These are phyloP conservation scores for Ceratocystis cacaofunesta DNA, from an alignment of 2,329 filamentous ascomycete genomes.

Conservation along the genomic window DNA sequence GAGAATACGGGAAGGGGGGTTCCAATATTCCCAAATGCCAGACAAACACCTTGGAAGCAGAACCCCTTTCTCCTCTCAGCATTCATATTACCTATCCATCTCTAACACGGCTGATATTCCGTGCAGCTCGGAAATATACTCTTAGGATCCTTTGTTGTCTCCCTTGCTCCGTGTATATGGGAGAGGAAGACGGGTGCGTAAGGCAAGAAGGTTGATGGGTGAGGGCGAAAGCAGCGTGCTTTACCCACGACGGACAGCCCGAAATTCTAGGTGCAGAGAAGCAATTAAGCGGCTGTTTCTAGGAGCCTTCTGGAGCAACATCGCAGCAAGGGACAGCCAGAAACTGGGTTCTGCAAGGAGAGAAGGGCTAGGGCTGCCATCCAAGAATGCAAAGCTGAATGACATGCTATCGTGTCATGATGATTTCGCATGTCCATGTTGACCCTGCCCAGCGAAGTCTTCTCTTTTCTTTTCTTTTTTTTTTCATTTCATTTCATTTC, in stretches of 20 bases:
- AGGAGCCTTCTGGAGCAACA: neutral
- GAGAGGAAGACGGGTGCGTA: neutral
- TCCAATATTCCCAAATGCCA: too few species aligned
- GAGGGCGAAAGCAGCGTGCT: neutral
- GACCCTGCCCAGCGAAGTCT: too few species aligned
- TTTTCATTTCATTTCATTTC: too few species aligned
- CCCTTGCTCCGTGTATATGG: neutral
- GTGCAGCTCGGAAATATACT: neutral
- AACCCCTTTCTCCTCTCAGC: too few species aligned
- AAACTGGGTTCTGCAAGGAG: neutral
- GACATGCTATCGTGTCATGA: too few species aligned
- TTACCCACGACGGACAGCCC: neutral
- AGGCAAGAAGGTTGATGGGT: neutral
- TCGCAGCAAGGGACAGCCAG: neutral
- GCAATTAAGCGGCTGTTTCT: neutral
- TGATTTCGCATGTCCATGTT: too few species aligned
- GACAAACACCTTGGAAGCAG: too few species aligned
- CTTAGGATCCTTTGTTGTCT: neutral
- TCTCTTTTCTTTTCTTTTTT: too few species aligned
- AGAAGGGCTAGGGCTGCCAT: neutral
- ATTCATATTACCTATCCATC: neutral
- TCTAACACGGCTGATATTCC: constrained; percentile 5
- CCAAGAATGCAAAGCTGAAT: neutral
- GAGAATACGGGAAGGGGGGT: neutral
- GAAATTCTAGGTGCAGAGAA: neutral